Conservation (phyloP, 2,329 filamentous ascomycete species). For the Emergomyces pasteurianus region DNA sequence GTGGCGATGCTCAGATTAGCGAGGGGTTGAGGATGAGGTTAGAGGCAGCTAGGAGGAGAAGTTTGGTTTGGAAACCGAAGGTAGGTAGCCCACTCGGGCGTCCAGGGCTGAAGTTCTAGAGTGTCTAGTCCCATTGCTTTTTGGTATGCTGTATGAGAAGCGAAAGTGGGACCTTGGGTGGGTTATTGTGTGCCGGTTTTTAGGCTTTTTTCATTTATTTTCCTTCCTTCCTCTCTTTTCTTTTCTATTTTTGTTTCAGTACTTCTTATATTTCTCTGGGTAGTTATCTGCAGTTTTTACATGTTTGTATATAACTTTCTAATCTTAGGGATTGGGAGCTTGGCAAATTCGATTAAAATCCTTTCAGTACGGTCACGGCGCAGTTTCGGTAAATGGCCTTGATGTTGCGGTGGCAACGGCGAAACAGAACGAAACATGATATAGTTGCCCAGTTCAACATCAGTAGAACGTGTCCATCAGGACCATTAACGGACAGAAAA, state of each 20-base stretch:
- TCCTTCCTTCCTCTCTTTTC: too few species aligned
- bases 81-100: constrained; percentile 58
- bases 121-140: background rate
- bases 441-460: background rate
- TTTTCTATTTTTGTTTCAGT: too few species aligned
- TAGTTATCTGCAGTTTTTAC: too few species aligned
- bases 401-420: too few species aligned
- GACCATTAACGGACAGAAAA: too few species aligned
- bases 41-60: constrained; percentile 63
- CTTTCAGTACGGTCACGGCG: background rate
- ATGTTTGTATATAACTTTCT: background rate
- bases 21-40: constrained; percentile 46
- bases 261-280: too few species aligned
- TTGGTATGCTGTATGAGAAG: background rate
- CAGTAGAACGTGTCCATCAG: too few species aligned
- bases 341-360: background rate
- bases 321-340: background rate
- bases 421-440: too few species aligned
- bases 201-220: too few species aligned
- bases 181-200: too few species aligned
- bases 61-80: constrained; percentile 64
- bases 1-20: constrained; percentile 20
- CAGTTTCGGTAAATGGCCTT: too few species aligned
- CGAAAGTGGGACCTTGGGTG: constrained; percentile 2
- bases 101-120: constrained; percentile 5